These are phyloP conservation scores for Chrysoporthe puriensis DNA, from an alignment of 2,329 filamentous ascomycete species.

Conservation along the genomic window DNA sequence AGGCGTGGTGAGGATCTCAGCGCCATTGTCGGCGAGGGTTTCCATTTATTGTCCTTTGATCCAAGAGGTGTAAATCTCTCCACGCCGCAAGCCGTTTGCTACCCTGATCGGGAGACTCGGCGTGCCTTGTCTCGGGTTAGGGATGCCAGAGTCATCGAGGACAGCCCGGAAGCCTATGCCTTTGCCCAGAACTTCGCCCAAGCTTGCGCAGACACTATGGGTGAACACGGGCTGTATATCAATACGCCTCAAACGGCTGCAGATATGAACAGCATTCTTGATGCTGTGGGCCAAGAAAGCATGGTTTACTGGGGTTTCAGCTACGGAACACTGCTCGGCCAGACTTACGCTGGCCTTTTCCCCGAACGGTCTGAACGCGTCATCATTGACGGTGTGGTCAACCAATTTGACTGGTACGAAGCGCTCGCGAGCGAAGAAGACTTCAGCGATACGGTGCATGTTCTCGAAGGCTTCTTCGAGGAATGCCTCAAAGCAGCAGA, in stretches of 20 bases:
- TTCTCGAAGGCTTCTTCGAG: constrained; percentile 47
- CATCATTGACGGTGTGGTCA: constrained; percentile 42
- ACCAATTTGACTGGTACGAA: constrained; percentile 46
- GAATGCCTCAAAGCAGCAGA: constrained; percentile 53
- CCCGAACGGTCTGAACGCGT: constrained; percentile 41
- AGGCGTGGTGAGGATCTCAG: constrained; percentile 42
- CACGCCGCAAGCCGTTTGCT: constrained; percentile 44
- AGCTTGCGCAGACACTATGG: constrained; percentile 49
- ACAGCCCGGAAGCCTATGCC: constrained; percentile 45
- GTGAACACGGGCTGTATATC: constrained; percentile 48
- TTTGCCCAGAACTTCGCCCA: constrained; percentile 46
- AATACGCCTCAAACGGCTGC: constrained; percentile 55
- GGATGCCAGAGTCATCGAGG: constrained; percentile 35
- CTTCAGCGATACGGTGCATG: constrained; percentile 47
- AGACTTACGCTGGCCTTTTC: constrained; percentile 45
- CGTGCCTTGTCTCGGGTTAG: constrained; percentile 33
- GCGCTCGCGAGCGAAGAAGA: constrained; percentile 42
- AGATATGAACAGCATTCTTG: constrained; percentile 55
- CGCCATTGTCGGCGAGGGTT: constrained; percentile 45
- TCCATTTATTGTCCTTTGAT: constrained; percentile 52
- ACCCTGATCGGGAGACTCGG: constrained; percentile 41
- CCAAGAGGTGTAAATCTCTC: constrained; percentile 50
- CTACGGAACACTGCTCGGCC: constrained; percentile 45
- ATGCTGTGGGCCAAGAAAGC: constrained; percentile 44
- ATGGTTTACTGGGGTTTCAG: constrained; percentile 48